Evolutionary conservation across 2,329 filamentous ascomycete genomes (phyloP).

Genomic region (Thelonectria olida): DNA sequence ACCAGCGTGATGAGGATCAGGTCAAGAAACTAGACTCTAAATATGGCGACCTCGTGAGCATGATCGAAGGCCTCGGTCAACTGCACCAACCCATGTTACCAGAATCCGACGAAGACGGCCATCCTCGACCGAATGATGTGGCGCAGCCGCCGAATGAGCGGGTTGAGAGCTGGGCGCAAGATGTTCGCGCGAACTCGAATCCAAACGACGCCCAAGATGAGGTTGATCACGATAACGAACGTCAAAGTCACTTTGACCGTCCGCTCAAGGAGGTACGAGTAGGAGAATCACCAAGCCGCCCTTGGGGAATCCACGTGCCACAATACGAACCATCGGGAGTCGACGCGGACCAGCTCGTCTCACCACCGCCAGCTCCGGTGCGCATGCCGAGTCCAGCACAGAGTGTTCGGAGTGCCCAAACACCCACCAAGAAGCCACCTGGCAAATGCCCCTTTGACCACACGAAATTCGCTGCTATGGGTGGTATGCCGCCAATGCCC

Average conservation of each 20-base stretch:
- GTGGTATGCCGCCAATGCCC: constrained; percentile 34
- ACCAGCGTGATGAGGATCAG: constrained; percentile 86
- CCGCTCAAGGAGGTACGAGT: constrained; percentile 89
- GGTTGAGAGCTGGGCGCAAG: constrained; percentile 87
- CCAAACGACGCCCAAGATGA: constrained; percentile 43
- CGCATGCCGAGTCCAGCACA: constrained; percentile 54
- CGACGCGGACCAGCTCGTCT: constrained; percentile 55
- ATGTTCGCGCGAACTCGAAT: constrained; percentile 67
- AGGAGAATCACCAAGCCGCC: constrained; percentile 90
- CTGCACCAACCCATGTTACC: constrained; percentile 91
- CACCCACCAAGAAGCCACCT: constrained; percentile 41
- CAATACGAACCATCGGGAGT: constrained; percentile 55
- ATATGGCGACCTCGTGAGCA: constrained; percentile 89
- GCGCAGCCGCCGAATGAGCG: constrained; percentile 71
- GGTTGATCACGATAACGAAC: constrained; percentile 57
- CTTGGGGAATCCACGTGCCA: constrained; percentile 91
- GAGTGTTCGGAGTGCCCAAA: constrained; percentile 34
- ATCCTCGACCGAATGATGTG: constrained; percentile 51
- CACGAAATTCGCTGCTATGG: constrained; percentile 52
- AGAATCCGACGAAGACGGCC: constrained; percentile 59
- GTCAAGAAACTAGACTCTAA: constrained; percentile 92
- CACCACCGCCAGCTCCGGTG: constrained; percentile 67
- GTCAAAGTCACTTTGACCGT: constrained; percentile 82
- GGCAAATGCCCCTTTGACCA: constrained; percentile 70
- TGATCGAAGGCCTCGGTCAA: constrained; percentile 90